Evolutionary conservation across 1,284 basidiomycete species (phyloP).

Genomic region (Leccinum pachyderme): DNA sequence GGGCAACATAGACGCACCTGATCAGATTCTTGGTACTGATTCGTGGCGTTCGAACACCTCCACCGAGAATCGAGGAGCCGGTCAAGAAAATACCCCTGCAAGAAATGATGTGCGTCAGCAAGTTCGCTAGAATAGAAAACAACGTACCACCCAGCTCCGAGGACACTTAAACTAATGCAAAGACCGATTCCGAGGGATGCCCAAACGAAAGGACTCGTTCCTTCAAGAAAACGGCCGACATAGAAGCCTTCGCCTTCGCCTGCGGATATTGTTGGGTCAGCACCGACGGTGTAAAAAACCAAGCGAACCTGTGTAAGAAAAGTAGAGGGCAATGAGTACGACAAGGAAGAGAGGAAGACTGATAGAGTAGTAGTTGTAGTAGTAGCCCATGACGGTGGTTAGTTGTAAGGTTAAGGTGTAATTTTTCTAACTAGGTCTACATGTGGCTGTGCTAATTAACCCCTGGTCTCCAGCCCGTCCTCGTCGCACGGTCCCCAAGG

Average conservation of each 20-base stretch:
- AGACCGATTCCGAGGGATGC: slow-evolving; percentile 88
- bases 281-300: not conserved
- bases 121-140: not conserved
- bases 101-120: slow-evolving; percentile 4
- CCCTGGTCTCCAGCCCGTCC: slow-evolving; percentile 13
- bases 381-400: slow-evolving; percentile 41
- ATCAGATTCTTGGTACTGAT: slow-evolving; percentile 98
- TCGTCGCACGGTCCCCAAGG: slow-evolving; percentile 16
- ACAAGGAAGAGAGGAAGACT: slow-evolving; percentile 67
- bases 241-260: slow-evolving; percentile 90
- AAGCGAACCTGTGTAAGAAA: slow-evolving; percentile 78
- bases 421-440: no score
- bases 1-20: slow-evolving; percentile 51
- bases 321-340: slow-evolving; percentile 72
- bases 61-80: slow-evolving; percentile 92
- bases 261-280: slow-evolving; percentile 33
- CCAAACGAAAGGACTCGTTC: slow-evolving; percentile 93
- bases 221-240: slow-evolving; percentile 87
- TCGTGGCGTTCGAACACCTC: slow-evolving; percentile 90
- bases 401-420: no score
- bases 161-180: slow-evolving; percentile 90
- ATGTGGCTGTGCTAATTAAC: slow-evolving; percentile 19
- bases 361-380: slow-evolving; percentile 56
- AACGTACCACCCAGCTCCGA: slow-evolving; percentile 93
- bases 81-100: slow-evolving; percentile 97